Evolutionary conservation across 306 rosid genomes (phyloP).

Genomic region (Rosa lucieae): DNA sequence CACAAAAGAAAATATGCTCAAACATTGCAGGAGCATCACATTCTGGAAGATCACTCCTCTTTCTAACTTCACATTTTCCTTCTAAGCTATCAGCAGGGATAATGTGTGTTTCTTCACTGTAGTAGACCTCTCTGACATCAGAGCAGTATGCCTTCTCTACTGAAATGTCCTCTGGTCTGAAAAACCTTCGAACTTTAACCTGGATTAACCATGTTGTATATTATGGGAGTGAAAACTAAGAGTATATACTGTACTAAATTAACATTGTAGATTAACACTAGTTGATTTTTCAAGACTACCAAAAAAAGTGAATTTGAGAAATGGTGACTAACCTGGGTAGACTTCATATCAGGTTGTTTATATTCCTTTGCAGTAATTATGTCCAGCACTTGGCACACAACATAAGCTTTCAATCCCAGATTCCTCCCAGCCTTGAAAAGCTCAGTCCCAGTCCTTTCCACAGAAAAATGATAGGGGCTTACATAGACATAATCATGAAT

Average conservation of each 20-base stretch:
- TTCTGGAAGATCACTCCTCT: constrained; percentile 40
- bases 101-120: constrained; percentile 38
- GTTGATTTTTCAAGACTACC: background rate
- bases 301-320: background rate
- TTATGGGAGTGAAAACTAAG: too few species aligned
- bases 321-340: constrained; percentile 45
- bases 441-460: constrained; percentile 51
- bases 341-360: constrained; percentile 41
- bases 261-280: background rate
- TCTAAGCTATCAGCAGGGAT: constrained; percentile 29
- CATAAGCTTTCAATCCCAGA: constrained; percentile 78
- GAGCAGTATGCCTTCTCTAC: constrained; percentile 57
- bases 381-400: constrained; percentile 77
- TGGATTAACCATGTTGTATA: constrained; percentile 24
- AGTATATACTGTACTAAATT: too few species aligned
- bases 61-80: constrained; percentile 52
- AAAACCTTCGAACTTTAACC: constrained; percentile 79
- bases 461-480: constrained; percentile 58
- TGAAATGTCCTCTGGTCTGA: constrained; percentile 87
- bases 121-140: constrained; percentile 50
- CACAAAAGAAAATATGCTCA: constrained; percentile 49
- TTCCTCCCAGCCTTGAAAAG: constrained; percentile 74
- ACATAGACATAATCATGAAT: constrained; percentile 62
- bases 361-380: constrained; percentile 48
- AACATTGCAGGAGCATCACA: constrained; percentile 31